Evolutionary conservation across 2,329 filamentous ascomycete genomes (phyloP).

Genomic region (Venturia nashicola): DNA sequence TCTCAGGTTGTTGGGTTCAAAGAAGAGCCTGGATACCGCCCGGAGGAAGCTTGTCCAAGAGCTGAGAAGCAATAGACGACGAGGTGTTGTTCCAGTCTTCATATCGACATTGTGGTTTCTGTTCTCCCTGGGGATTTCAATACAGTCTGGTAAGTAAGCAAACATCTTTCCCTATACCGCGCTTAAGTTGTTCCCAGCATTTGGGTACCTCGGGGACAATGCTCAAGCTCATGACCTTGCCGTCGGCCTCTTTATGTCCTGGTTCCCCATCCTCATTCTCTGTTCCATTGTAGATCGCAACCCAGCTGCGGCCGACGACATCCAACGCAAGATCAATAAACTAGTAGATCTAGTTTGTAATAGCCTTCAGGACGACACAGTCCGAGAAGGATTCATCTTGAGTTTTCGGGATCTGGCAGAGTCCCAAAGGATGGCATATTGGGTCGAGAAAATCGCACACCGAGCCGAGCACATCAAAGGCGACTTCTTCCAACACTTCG

Average conservation of each 20-base stretch:
- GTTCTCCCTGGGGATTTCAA: constrained; percentile 8
- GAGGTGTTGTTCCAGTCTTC: constrained; percentile 9
- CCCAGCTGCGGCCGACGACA: constrained; percentile 5
- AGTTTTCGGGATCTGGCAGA: background rate
- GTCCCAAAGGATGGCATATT: constrained; percentile 4
- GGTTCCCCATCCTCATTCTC: constrained; percentile 10
- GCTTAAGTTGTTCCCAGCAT: background rate
- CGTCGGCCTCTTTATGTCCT: constrained; percentile 6
- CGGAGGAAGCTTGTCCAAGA: constrained; percentile 2
- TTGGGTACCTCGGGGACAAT: constrained; percentile 3
- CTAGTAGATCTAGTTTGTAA: constrained; percentile 6
- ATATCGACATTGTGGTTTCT: constrained; percentile 10
- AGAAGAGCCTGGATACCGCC: background rate
- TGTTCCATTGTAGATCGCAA: constrained; percentile 10
- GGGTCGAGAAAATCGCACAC: constrained; percentile 1
- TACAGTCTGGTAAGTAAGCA: background rate
- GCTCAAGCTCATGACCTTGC: constrained; percentile 8
- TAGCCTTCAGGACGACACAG: background rate
- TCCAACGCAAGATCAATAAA: constrained; percentile 7
- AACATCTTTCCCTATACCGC: background rate
- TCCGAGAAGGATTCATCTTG: background rate
- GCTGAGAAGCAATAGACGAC: constrained; percentile 2
- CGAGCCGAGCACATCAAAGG: constrained; percentile 4
- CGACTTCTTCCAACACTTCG: constrained; percentile 6
- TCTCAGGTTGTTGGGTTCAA: background rate